A percentile compares a stretch with the other conserved stretches of the same genome.
These are phyloP conservation scores for Pinus taeda DNA, from an alignment of 75 land plant species.

Conservation along the genomic window DNA sequence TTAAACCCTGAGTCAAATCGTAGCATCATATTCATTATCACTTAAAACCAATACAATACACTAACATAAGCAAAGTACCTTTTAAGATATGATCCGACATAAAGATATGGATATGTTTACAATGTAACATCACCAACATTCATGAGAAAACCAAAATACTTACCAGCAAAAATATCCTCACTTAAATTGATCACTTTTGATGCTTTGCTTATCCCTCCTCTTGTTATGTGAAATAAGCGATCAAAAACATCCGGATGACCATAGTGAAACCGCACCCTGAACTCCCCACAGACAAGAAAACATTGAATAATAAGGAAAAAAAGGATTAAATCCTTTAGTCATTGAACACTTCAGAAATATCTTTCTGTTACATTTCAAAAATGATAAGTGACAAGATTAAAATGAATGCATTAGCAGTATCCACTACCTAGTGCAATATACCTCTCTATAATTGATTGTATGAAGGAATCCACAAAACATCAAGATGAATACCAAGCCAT, in stretches of 20 bases:
- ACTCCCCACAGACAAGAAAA: background rate
- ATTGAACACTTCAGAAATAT: no score
- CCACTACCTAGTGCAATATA: background rate
- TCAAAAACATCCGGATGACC: conserved; percentile 99
- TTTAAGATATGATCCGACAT: background rate
- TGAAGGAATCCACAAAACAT: background rate
- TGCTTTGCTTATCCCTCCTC: conserved; percentile 99
- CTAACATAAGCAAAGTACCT: background rate
- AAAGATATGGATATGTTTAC: background rate
- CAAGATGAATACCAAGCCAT: background rate
- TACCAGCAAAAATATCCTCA: conserved; percentile 97
- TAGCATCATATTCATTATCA: background rate
- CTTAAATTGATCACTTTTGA: conserved; percentile 94
- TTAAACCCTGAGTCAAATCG: conserved; percentile 68
- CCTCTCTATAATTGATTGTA: background rate
- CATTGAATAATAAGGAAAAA: background rate
- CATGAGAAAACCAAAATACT: background rate
- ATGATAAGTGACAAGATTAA: background rate
- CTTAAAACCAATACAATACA: background rate
- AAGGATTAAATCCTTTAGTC: background rate
- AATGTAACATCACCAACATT: background rate
- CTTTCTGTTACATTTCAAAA: background rate
- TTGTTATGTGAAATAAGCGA: conserved; percentile 86
- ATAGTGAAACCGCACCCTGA: conserved; percentile 96
- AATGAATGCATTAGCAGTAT: background rate